Evolutionary conservation across 495 filamentous ascomycete species (phyloP).

Genomic region (Neurospora africana): DNA sequence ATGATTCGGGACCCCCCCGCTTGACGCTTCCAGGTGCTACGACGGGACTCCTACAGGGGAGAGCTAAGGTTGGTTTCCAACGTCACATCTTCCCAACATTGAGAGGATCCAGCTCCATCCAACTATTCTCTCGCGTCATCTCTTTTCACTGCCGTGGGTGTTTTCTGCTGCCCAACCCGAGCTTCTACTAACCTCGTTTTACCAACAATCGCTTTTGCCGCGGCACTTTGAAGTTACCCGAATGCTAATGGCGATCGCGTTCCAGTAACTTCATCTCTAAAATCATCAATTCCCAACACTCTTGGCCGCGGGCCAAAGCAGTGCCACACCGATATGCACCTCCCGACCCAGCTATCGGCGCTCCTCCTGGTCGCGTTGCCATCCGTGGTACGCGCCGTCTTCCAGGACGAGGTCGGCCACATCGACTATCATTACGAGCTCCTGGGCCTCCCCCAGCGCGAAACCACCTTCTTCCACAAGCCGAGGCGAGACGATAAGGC

Average conservation of each 20-base stretch:
- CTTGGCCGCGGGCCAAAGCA: neutral
- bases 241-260: neutral
- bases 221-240: neutral
- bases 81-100: neutral
- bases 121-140: neutral
- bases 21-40: neutral
- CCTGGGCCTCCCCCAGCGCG: conserved; percentile 66
- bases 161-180: neutral
- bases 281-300: neutral
- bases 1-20: neutral
- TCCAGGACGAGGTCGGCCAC: conserved; percentile 80
- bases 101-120: neutral
- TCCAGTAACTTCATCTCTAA: neutral
- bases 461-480: conserved; percentile 90
- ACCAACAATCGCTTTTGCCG: neutral
- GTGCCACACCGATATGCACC: neutral
- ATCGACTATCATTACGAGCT: conserved; percentile 90
- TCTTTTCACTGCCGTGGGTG: neutral
- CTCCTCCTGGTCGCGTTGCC: conserved; percentile 28
- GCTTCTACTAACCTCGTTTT: neutral
- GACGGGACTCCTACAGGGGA: neutral
- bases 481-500: conserved; percentile 72
- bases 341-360: neutral
- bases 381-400: conserved; percentile 53
- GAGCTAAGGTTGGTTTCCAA: neutral